phyloP scores from a whole-genome alignment of 1,139 yeast species.

The Blastobotrys capitulatus region DNA sequence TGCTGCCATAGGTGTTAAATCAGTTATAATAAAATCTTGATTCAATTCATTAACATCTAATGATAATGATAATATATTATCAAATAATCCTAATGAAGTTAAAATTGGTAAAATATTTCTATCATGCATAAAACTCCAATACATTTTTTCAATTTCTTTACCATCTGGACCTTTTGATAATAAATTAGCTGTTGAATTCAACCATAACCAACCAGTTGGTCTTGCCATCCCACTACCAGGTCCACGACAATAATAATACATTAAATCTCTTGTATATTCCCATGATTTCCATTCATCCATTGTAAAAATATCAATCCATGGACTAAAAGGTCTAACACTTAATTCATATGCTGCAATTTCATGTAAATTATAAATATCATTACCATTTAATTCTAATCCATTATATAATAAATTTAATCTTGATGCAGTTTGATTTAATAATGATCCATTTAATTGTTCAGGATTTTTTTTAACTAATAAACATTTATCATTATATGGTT shows the following conservation, averaged over 20 bases:
- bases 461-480: no score
- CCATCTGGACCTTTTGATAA: constrained; percentile 39
- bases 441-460: not conserved
- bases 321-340: constrained; percentile 43
- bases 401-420: constrained; percentile 16
- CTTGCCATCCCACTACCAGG: constrained; percentile 43
- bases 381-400: constrained; percentile 39
- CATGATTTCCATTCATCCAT: constrained; percentile 45
- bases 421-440: not conserved
- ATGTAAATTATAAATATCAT: constrained; percentile 41
- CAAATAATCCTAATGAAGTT: constrained; percentile 41
- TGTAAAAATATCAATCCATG: constrained; percentile 47
- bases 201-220: constrained; percentile 45
- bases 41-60: constrained; percentile 35
- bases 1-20: constrained; percentile 55
- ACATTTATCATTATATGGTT: not conserved
- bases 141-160: constrained; percentile 28
- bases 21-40: constrained; percentile 43
- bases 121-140: constrained; percentile 54
- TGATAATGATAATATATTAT: constrained; percentile 37
- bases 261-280: constrained; percentile 44
- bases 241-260: constrained; percentile 48
- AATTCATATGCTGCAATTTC: constrained; percentile 51
- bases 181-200: constrained; percentile 45
- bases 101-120: constrained; percentile 48